Conservation (phyloP, 176 grass and related monocot species). For the Hyparrhenia diplandra region DNA sequence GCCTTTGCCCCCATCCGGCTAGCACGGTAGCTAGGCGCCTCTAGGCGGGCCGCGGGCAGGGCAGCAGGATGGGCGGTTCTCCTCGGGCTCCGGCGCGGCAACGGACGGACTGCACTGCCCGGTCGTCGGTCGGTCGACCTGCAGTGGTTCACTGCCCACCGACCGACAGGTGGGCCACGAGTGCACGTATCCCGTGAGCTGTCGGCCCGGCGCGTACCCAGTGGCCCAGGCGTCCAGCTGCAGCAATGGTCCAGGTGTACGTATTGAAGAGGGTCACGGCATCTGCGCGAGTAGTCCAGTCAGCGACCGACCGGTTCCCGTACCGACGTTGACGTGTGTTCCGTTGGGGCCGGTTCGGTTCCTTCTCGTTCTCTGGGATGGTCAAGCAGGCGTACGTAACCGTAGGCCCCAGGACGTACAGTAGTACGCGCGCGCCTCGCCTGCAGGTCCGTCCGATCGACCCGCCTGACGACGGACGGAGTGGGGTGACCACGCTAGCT, state of each 20-base stretch:
- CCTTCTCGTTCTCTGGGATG: neutral
- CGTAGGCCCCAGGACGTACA: neutral
- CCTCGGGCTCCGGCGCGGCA: too few species aligned
- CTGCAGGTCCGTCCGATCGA: neutral
- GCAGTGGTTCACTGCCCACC: neutral
- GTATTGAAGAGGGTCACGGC: neutral
- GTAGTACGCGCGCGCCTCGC: neutral
- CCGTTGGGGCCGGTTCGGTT: too few species aligned
- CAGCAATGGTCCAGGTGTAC: neutral
- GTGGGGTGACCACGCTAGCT: neutral
- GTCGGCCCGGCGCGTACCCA: neutral
- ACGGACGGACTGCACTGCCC: neutral
- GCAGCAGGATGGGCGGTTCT: too few species aligned
- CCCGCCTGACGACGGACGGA: too few species aligned
- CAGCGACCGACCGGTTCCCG: neutral
- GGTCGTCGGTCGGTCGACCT: neutral
- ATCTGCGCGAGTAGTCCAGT: neutral
- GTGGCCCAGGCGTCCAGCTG: neutral
- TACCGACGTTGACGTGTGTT: constrained; percentile 14
- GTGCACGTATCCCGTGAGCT: neutral
- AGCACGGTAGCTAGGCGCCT: too few species aligned
- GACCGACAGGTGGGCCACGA: neutral
- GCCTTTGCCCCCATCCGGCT: neutral
- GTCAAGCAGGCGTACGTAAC: constrained; percentile 7
- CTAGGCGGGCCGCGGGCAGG: too few species aligned